Evolutionary conservation across 2,329 filamentous ascomycete species (phyloP).

Genomic region (Aplosporella prunicola): DNA sequence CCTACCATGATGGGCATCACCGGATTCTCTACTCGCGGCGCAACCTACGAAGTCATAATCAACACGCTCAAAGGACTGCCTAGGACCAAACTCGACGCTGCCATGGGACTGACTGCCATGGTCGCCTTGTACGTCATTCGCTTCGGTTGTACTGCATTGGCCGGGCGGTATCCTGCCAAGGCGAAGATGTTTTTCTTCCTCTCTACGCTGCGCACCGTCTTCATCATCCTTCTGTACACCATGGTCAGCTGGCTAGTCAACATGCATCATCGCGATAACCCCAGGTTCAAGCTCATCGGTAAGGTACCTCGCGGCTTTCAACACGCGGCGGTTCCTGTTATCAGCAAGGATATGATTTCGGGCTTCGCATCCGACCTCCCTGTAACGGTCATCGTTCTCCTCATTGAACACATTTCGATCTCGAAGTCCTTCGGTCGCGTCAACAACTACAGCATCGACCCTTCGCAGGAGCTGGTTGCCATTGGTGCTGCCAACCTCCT

Average conservation of each 20-base stretch:
- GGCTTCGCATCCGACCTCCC: conserved; percentile 66
- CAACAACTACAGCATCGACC: conserved; percentile 93
- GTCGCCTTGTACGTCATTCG: conserved; percentile 64
- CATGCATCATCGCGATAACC: conserved; percentile 48
- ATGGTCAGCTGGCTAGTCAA: conserved; percentile 84
- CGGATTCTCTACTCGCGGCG: conserved; percentile 61
- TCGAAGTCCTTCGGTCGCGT: conserved; percentile 93
- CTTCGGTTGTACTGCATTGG: conserved; percentile 51
- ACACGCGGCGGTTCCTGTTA: conserved; percentile 60
- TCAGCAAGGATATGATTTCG: conserved; percentile 58
- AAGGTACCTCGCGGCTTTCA: conserved; percentile 78
- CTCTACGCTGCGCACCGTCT: conserved; percentile 82
- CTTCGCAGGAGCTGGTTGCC: conserved; percentile 90
- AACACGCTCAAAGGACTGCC: conserved; percentile 69
- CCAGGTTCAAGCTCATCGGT: conserved; percentile 65
- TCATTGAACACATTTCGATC: conserved; percentile 95
- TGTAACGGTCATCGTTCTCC: conserved; percentile 79
- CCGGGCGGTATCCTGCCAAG: conserved; percentile 58
- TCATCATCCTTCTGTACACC: conserved; percentile 86
- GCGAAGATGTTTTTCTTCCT: conserved; percentile 79
- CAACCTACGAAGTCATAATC: conserved; percentile 78
- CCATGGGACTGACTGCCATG: conserved; percentile 76
- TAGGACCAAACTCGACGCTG: conserved; percentile 63
- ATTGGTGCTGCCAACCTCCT: conserved; percentile 87
- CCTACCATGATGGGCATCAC: conserved; percentile 71